phyloP scores from a whole-genome alignment of 176 grass and related monocot genomes.

The Oryza longistaminata region DNA sequence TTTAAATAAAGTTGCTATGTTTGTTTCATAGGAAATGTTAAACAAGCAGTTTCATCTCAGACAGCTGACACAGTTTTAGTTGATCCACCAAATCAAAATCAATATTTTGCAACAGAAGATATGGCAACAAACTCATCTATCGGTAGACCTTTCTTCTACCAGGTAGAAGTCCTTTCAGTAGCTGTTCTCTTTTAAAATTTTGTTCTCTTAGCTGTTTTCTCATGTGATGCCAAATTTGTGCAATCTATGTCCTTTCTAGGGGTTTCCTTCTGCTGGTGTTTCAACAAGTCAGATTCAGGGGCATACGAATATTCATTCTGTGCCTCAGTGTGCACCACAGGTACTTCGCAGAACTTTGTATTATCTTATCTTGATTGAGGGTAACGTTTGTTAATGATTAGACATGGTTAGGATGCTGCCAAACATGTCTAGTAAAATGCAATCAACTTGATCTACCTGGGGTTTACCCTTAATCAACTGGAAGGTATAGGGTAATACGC shows the following conservation, averaged over 20 bases:
- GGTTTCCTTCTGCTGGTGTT: constrained; percentile 56
- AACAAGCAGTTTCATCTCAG: constrained; percentile 46
- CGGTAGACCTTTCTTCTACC: constrained; percentile 70
- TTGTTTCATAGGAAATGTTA: constrained; percentile 48
- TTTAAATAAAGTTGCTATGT: constrained; percentile 1
- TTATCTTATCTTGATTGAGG: constrained; percentile 6
- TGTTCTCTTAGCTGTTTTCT: constrained; percentile 20
- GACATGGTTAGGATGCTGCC: constrained; percentile 2
- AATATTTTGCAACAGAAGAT: constrained; percentile 61
- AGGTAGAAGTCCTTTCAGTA: constrained; percentile 42
- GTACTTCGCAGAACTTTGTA: constrained; percentile 36
- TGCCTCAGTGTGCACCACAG: constrained; percentile 68
- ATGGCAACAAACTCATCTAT: constrained; percentile 50
- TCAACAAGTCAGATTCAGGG: constrained; percentile 66
- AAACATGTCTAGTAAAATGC: constrained; percentile 24
- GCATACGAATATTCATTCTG: constrained; percentile 55
- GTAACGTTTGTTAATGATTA: not conserved
- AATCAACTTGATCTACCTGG: not conserved
- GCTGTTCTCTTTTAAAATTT: constrained; percentile 41
- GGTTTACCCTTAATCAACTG: constrained; percentile 15
- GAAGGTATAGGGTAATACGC: not conserved
- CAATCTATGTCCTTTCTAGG: constrained; percentile 49
- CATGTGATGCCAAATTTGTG: constrained; percentile 33
- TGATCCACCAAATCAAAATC: constrained; percentile 54
- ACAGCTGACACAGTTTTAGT: constrained; percentile 49